Evolutionary conservation across 805 yeast species (phyloP).

Genomic region (Myxozyma mucilagina): DNA sequence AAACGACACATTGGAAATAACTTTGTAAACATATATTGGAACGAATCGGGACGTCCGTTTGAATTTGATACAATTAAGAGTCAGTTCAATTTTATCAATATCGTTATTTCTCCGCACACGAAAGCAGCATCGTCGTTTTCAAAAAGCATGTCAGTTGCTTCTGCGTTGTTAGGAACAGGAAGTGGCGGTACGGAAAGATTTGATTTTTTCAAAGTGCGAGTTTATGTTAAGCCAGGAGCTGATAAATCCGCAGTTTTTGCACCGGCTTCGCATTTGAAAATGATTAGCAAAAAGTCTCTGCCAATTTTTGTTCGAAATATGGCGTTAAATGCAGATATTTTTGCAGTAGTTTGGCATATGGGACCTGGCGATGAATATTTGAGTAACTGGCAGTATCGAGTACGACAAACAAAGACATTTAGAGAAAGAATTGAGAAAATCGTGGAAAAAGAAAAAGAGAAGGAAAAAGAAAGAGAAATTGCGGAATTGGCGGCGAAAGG

Average conservation of each 20-base stretch:
- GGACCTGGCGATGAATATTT: slow-evolving; percentile 50
- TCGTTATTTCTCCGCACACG: slow-evolving; percentile 69
- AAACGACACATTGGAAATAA: slow-evolving; percentile 87
- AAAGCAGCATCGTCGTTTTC: slow-evolving; percentile 34
- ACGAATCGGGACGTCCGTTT: slow-evolving; percentile 65
- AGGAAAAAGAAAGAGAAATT: background rate
- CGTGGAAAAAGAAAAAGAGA: slow-evolving; percentile 1
- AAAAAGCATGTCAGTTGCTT: slow-evolving; percentile 15
- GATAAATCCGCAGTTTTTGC: slow-evolving; percentile 17
- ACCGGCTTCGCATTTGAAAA: slow-evolving; percentile 72
- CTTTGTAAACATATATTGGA: slow-evolving; percentile 76
- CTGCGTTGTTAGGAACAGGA: slow-evolving; percentile 18
- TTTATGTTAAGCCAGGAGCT: slow-evolving; percentile 13
- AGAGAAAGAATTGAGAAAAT: slow-evolving; percentile 37
- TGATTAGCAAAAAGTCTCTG: slow-evolving; percentile 60
- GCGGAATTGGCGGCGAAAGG: too few species aligned
- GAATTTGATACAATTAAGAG: slow-evolving; percentile 69
- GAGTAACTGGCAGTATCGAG: slow-evolving; percentile 68
- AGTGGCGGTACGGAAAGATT: slow-evolving; percentile 6
- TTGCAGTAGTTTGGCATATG: slow-evolving; percentile 74
- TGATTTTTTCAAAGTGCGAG: slow-evolving; percentile 27
- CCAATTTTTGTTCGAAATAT: slow-evolving; percentile 66
- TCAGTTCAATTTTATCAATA: slow-evolving; percentile 80
- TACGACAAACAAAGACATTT: slow-evolving; percentile 52
- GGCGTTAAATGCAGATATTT: slow-evolving; percentile 64